Base-by-base conservation (phyloP, 2,329 filamentous ascomycete genomes). In the Drechmeria coniospora region DNA sequence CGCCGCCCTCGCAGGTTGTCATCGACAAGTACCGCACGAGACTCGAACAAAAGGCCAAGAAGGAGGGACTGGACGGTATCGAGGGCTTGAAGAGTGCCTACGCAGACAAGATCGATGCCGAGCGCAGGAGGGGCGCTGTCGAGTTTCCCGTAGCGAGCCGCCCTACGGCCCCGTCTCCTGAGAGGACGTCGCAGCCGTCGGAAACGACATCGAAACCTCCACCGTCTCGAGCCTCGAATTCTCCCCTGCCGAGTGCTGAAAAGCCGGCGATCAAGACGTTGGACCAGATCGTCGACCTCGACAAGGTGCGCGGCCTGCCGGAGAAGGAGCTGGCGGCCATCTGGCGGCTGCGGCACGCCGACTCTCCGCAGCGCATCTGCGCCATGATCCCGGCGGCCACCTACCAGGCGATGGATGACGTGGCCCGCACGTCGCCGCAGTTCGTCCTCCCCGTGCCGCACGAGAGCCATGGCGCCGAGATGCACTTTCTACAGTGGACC, bases 401-500 rank as follows among this genome's bases (percentile, higher is more conserved):
- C n/a, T 95, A 86, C 59, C 49, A 59, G 19, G 63, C 69, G 28
- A 82, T 98, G 47, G 71, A 77, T 36, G 50, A 57, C 1, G 72
- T 74, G 3, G 90, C 86, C 10, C 73, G 72, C 37, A 61, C 61
- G 28, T 71, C 87, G 49, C 90, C 90, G 10, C 77, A 84, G 42
- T 98, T 98, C 57, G 77, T 98, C 30, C 69, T 98, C 2, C 90
- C 90, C 0, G 67, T 95, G 6, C 80, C 80, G 38, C 80, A 68
- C 53, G 56, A 57, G 25, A 57, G 53, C 15, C 61, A 63, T 38
- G 82, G 81, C 28, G 82, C 84, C 25, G 90, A 95, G 53, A 84
- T 98, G 25, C 90, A 98, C 56, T 93, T 92, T 53, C 56, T 98
- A 36, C 87, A 98, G 55, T 98, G 92, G 83, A 80, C 79, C 0